phyloP scores from a whole-genome alignment of 2,329 filamentous ascomycete species.

The Sporothrix curviconia region DNA sequence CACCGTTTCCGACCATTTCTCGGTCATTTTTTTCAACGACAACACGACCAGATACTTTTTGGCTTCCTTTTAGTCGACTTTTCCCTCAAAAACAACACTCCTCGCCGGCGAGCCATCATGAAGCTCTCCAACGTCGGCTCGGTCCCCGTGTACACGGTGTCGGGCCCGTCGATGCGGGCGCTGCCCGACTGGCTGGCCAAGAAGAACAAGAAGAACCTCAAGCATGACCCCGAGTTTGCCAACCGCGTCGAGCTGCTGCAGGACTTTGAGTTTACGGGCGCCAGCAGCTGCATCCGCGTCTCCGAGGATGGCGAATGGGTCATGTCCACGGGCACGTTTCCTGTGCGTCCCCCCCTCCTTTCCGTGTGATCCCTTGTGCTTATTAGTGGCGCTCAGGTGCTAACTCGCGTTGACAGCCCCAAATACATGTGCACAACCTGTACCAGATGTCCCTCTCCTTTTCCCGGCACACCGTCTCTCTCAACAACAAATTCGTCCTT shows the following conservation, averaged over 20 bases:
- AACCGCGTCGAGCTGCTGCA: conserved; percentile 92
- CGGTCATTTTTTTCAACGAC: too few species aligned
- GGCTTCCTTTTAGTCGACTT: not conserved
- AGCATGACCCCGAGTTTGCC: conserved; percentile 86
- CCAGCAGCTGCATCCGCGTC: conserved; percentile 80
- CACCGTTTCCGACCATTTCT: not conserved
- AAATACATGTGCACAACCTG: conserved; percentile 94
- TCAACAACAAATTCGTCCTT: conserved; percentile 87
- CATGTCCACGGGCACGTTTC: conserved; percentile 81
- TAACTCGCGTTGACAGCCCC: conserved; percentile 31
- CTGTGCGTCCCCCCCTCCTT: too few species aligned
- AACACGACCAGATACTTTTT: too few species aligned
- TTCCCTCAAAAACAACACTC: too few species aligned
- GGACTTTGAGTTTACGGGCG: conserved; percentile 85
- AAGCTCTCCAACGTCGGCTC: conserved; percentile 22
- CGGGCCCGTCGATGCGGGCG: conserved; percentile 78
- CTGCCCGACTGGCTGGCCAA: conserved; percentile 93
- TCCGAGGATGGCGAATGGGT: conserved; percentile 97
- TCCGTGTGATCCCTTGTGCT: too few species aligned
- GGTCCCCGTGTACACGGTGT: conserved; percentile 66
- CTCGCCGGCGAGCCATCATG: conserved; percentile 14
- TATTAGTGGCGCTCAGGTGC: too few species aligned
- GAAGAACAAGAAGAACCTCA: conserved; percentile 82
- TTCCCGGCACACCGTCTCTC: conserved; percentile 79
- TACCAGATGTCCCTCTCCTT: conserved; percentile 91